Evolutionary conservation across 805 yeast species (phyloP), one percentile per base, ranked within the genome.

Genomic region (Vanderwaltozyma polyspora): DNA sequence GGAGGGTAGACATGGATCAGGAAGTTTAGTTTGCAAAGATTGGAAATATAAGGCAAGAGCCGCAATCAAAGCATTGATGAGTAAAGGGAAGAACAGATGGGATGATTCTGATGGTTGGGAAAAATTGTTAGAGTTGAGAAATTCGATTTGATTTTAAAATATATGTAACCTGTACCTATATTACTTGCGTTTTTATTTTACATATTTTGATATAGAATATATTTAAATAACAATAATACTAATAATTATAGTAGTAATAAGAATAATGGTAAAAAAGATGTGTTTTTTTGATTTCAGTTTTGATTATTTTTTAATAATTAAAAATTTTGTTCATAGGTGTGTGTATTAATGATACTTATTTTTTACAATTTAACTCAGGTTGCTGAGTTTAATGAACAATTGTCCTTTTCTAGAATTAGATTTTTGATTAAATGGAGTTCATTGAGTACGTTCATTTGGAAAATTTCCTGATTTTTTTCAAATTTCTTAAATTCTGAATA

Each of bases 31-130:
- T 8, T 86, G 95, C 55, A 75, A 78, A 50, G 94, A 86, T 52
- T 87, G 96, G 96, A 80, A 74, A 51, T 82, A 79, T 60, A 85
- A 85, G 54, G 77, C 94, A 2, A 69, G 77, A 41, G 68, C 81
- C 12, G 64, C 82, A 1, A 68, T 86, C 15, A 69, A 93, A 49
- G 70, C 83, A 1, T 63, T 86, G 43, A 68, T 82, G 72, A 76
- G 89, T 13, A 80, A 77, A 51, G 95, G 95, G 7, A 79, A 72
- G 47, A 62, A 66, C 17, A 68, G 68, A 42, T 86, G 95, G 95
- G 87, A 81, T 45, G 85, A 72, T 41, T 66, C 80, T 3, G 77
- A 71, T 24, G 91, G 85, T 2, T 86, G 89, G 83, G 74, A 76
- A 28, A 67, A 65, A 41, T 59, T 86, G 36, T 58, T 64, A 36